Evolutionary conservation across 2,329 filamentous ascomycete genomes (phyloP).

Genomic region (Bertia moriformis): DNA sequence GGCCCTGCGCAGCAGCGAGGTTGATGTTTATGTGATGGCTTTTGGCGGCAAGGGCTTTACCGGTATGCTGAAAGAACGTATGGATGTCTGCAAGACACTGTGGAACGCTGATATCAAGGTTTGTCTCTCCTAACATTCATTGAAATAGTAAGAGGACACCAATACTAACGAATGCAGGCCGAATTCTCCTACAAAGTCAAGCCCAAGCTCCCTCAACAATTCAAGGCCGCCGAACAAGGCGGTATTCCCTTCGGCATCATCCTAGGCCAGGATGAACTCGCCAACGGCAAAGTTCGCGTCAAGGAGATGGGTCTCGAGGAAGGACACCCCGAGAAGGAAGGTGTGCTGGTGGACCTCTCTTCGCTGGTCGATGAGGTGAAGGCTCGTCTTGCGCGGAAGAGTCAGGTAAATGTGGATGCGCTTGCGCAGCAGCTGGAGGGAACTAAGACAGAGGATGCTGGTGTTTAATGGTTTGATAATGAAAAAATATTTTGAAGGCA

Average conservation of each 20-base stretch:
- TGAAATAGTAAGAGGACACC: constrained; percentile 1
- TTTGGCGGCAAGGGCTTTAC: constrained; percentile 77
- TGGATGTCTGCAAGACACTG: constrained; percentile 60
- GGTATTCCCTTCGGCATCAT: constrained; percentile 78
- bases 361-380: constrained; percentile 52
- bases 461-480: no score
- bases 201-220: constrained; percentile 76
- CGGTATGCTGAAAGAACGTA: constrained; percentile 69
- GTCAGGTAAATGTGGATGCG: neutral
- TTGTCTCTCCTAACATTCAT: constrained; percentile 7
- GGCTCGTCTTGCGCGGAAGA: constrained; percentile 22
- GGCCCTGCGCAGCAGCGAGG: constrained; percentile 51
- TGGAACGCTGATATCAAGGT: constrained; percentile 83
- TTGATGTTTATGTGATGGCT: constrained; percentile 90
- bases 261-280: constrained; percentile 78
- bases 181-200: constrained; percentile 85
- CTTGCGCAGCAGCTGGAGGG: neutral
- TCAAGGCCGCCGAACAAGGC: constrained; percentile 72
- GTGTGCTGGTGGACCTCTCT: constrained; percentile 54
- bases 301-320: constrained; percentile 73
- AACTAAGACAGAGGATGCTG: constrained; percentile 7
- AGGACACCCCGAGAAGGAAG: constrained; percentile 81
- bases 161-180: constrained; percentile 31
- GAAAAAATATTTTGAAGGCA: no score
- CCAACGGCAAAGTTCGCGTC: constrained; percentile 69